phyloP scores from a whole-genome alignment of 768 basidiomycete species.

The Agrocybe praecox region DNA sequence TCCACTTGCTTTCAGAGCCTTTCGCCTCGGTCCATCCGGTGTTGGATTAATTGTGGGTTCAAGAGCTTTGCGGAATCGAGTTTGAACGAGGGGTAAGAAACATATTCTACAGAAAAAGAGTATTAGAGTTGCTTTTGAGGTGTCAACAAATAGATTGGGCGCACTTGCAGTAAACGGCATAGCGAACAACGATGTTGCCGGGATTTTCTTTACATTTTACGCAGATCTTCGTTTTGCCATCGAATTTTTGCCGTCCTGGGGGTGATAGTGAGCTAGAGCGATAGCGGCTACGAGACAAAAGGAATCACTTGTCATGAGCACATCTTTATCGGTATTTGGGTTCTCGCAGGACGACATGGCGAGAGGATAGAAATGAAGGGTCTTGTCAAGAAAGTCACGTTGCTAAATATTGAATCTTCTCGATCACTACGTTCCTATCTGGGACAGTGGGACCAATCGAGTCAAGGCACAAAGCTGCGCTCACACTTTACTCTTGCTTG shows the following conservation, averaged over 20 bases:
- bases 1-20: slow-evolving; percentile 65
- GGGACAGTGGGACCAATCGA: slow-evolving; percentile 1
- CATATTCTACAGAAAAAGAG: slow-evolving; percentile 38
- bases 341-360: slow-evolving; percentile 59
- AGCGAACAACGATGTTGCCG: slow-evolving; percentile 75
- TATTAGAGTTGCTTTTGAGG: background rate
- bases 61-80: slow-evolving; percentile 66
- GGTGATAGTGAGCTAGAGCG: slow-evolving; percentile 24
- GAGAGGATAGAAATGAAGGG: background rate
- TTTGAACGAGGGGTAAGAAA: slow-evolving; percentile 61
- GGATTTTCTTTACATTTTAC: slow-evolving; percentile 70
- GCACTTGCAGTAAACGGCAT: slow-evolving; percentile 86
- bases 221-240: slow-evolving; percentile 61
- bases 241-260: slow-evolving; percentile 66
- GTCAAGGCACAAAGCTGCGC: background rate
- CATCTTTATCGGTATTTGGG: slow-evolving; percentile 58
- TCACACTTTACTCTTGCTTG: background rate
- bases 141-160: slow-evolving; percentile 12
- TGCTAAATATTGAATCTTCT: background rate
- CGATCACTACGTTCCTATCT: slow-evolving; percentile 4
- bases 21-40: slow-evolving; percentile 57
- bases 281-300: background rate
- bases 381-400: slow-evolving; percentile 5
- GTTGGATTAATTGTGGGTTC: slow-evolving; percentile 64
- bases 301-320: slow-evolving; percentile 62